Evolutionary conservation across 2,329 filamentous ascomycete genomes (phyloP).

Genomic region (Xylaria sp.): DNA sequence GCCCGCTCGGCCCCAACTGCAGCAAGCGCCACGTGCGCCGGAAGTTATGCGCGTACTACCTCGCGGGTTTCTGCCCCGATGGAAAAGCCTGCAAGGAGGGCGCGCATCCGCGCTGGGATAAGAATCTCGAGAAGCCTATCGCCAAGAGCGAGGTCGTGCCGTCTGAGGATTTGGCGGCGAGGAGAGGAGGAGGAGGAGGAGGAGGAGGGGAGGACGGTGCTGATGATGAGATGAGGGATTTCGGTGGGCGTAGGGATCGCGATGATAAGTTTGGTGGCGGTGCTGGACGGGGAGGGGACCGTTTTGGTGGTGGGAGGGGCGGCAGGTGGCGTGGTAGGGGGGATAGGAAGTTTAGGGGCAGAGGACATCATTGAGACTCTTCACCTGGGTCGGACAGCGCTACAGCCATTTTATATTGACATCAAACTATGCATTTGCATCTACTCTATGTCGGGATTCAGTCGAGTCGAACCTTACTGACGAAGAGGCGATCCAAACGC

Average conservation of each 20-base stretch:
- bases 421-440: not conserved
- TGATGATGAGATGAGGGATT: conserved; percentile 51
- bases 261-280: conserved; percentile 44
- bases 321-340: conserved; percentile 46
- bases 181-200: conserved; percentile 49
- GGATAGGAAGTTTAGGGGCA: conserved; percentile 49
- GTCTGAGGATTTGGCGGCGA: conserved; percentile 58
- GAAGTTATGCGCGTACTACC: conserved; percentile 83
- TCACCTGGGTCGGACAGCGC: not conserved
- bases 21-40: conserved; percentile 89
- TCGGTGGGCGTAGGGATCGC: conserved; percentile 44
- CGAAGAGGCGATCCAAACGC: not conserved
- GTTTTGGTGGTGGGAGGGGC: conserved; percentile 52
- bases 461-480: not conserved
- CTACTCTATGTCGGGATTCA: not conserved
- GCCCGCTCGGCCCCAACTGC: conserved; percentile 87
- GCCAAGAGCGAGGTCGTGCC: conserved; percentile 73
- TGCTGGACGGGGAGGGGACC: conserved; percentile 48
- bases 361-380: conserved; percentile 31
- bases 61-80: conserved; percentile 95
- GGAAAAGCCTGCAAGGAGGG: conserved; percentile 78
- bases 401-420: too few relatives aligned
- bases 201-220: conserved; percentile 54
- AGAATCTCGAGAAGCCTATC: conserved; percentile 78
- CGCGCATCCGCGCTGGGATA: conserved; percentile 84